These are phyloP conservation scores for Inga oerstediana DNA, from an alignment of 306 rosid genomes.

Conservation along the genomic window DNA sequence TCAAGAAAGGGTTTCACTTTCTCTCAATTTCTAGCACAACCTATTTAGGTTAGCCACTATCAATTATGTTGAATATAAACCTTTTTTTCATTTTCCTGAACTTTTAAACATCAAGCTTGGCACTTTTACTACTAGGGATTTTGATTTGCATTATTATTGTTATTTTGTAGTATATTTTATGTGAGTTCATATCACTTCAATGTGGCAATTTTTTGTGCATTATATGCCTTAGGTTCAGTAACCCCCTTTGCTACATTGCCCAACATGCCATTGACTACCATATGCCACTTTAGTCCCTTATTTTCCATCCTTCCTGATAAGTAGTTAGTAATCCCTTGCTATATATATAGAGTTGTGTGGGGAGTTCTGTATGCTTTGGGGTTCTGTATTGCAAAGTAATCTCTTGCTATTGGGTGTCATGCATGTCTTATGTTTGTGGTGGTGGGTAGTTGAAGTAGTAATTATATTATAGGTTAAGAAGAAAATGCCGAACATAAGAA, in stretches of 20 bases:
- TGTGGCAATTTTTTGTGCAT: neutral
- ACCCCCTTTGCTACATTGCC: neutral
- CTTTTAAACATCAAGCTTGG: neutral
- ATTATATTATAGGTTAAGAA: too few relatives aligned
- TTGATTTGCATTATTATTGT: neutral
- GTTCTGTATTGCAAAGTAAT: too few relatives aligned
- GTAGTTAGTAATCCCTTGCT: too few relatives aligned
- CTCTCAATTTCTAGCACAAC: neutral
- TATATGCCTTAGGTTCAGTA: neutral
- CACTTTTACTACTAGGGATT: neutral
- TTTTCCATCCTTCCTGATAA: too few relatives aligned
- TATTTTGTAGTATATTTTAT: neutral
- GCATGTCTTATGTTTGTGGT: too few relatives aligned
- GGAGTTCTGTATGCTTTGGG: too few relatives aligned
- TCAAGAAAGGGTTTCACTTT: neutral
- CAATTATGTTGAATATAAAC: neutral
- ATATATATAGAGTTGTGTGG: too few relatives aligned
- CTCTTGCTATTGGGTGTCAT: too few relatives aligned
- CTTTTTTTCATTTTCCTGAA: neutral
- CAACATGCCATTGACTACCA: too few relatives aligned
- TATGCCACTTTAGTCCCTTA: too few relatives aligned
- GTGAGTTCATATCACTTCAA: neutral
- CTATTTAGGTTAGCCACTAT: neutral
- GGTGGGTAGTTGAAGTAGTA: too few relatives aligned
- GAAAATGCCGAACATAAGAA: too few relatives aligned